A percentile compares a stretch with the other conserved stretches of the same genome.
These are phyloP conservation scores for Verticillium klebahnii DNA, from an alignment of 2,329 filamentous ascomycete species.

Conservation along the genomic window DNA sequence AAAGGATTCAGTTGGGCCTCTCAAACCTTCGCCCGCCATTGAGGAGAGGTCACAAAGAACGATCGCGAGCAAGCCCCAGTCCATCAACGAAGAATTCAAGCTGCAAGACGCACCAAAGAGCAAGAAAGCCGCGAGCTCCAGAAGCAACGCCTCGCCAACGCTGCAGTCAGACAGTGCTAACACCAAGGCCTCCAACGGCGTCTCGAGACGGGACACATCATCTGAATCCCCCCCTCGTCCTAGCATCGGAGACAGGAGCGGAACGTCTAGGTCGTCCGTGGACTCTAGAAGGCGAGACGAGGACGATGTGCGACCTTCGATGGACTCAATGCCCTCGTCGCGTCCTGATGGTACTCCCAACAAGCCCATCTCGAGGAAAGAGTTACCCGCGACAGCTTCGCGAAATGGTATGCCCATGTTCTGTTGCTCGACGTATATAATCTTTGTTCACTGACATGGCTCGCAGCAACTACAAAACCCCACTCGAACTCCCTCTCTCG, in stretches of 20 bases:
- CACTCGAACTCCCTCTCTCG: slow-evolving; percentile 10
- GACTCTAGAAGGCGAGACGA: slow-evolving; percentile 56
- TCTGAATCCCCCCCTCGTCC: slow-evolving; percentile 28
- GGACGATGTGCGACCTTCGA: slow-evolving; percentile 38
- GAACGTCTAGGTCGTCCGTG: slow-evolving; percentile 50
- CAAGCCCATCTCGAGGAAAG: slow-evolving; percentile 61
- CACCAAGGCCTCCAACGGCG: slow-evolving; percentile 28
- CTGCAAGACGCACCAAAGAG: slow-evolving; percentile 75
- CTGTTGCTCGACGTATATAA: background rate
- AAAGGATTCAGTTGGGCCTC: slow-evolving; percentile 14
- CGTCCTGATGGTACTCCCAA: slow-evolving; percentile 30
- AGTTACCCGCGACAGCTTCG: slow-evolving; percentile 41
- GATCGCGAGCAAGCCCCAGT: slow-evolving; percentile 24
- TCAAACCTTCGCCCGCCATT: slow-evolving; percentile 19
- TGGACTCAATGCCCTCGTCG: slow-evolving; percentile 36
- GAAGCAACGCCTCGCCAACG: slow-evolving; percentile 24
- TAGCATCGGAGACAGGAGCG: slow-evolving; percentile 26
- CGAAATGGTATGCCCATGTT: slow-evolving; percentile 37
- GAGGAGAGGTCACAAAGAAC: slow-evolving; percentile 35
- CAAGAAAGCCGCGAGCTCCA: slow-evolving; percentile 41
- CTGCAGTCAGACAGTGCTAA: slow-evolving; percentile 30
- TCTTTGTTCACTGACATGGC: background rate
- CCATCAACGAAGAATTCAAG: slow-evolving; percentile 61
- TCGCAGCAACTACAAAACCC: slow-evolving; percentile 11
- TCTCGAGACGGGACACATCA: slow-evolving; percentile 31